These are phyloP conservation scores for Musa troglodytarum DNA, from an alignment of 176 grass and related monocot species.

Conservation along the genomic window DNA sequence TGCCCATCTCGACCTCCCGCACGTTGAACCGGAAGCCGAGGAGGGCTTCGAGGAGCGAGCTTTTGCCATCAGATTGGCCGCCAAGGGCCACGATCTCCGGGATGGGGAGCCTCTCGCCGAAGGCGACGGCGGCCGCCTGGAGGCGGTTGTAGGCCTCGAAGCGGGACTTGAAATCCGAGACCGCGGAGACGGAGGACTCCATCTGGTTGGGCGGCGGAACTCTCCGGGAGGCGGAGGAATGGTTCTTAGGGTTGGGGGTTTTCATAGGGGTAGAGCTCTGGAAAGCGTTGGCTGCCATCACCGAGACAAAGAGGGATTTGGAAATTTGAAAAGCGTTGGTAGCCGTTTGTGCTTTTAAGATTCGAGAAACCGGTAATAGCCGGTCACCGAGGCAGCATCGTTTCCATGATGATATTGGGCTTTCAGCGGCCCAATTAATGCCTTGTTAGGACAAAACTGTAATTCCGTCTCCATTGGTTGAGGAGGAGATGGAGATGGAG, in stretches of 20 bases:
- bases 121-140: slow-evolving; percentile 79
- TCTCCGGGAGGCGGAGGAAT: slow-evolving; percentile 29
- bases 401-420: too few relatives aligned
- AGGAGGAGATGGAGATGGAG: too few relatives aligned
- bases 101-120: slow-evolving; percentile 91
- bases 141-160: slow-evolving; percentile 99
- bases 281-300: slow-evolving; percentile 39
- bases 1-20: slow-evolving; percentile 98
- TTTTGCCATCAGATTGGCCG: slow-evolving; percentile 91
- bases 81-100: slow-evolving; percentile 89
- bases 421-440: too few relatives aligned
- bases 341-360: not conserved
- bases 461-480: too few relatives aligned
- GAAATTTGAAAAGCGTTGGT: slow-evolving; percentile 44
- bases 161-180: slow-evolving; percentile 50
- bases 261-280: slow-evolving; percentile 32
- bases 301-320: slow-evolving; percentile 18
- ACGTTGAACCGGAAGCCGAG: slow-evolving; percentile 97
- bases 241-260: slow-evolving; percentile 33
- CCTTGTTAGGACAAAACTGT: too few relatives aligned
- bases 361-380: too few relatives aligned
- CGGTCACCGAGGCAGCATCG: too few relatives aligned
- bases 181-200: slow-evolving; percentile 18
- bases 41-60: slow-evolving; percentile 81
- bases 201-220: not conserved